Evolutionary conservation across 495 filamentous ascomycete genomes (phyloP), one percentile per base, ranked within the genome.

Genomic region (Letharia columbiana): DNA sequence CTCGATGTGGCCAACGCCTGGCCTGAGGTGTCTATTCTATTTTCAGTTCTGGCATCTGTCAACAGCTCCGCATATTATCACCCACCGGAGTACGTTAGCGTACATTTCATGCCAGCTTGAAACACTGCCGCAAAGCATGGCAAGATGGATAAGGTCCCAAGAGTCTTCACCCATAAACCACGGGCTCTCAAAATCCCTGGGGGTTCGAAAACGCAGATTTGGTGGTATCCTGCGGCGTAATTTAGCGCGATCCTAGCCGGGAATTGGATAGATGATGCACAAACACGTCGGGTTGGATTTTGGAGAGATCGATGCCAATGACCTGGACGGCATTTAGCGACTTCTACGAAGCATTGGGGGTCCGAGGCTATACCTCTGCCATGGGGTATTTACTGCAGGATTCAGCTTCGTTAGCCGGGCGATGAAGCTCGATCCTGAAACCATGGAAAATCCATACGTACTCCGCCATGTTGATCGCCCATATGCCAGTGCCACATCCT

Each of bases 401-500:
- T 52, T 45, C 35, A 31, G 35, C 42, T 31, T 40, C 42, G 66
- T 73, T 56, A 75, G 74, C 71, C 31, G 57, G 40, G 9, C 10
- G 20, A 15, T 57, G 9, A 35, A 57, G 13, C 31, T 57, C 15
- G 33, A 57, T 37, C 15, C 18, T 12, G 31, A 40, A 50, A 45
- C 28, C 64, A 15, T 17, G 42, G 17, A 3, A 39, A 18, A 52
- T 18, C 10, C 13, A 35, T 37, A 81, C 87, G 77, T 77, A 89
- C 86, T 89, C 85, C 66, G 89, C 89, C 76, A 96, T 87, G 69
- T 94, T 89, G 71, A 95, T 92, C 31, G 86, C 83, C 92, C 92
- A 96, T 59, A 96, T 93, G 8, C 92, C 92, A 0, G 92, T 96
- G 15, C 92, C 92, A 67, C 88, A 91, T 37, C 92, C 92, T 59